These are phyloP conservation scores for Leishmania braziliensis DNA, from an alignment of 208 protist genomes.

Conservation along the genomic window DNA sequence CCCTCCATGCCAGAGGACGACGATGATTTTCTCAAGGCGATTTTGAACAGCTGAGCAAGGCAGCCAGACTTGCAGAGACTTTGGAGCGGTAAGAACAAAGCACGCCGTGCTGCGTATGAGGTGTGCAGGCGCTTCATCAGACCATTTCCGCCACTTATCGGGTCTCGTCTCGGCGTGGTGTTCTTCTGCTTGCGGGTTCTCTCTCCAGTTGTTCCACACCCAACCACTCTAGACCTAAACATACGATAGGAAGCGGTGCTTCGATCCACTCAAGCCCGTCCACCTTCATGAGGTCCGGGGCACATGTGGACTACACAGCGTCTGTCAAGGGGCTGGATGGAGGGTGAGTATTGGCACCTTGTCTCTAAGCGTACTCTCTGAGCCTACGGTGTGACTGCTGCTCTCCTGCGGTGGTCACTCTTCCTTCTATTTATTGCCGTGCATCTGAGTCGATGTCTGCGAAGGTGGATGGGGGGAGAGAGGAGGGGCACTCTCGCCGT, in stretches of 20 bases:
- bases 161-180: not conserved
- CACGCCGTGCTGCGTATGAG: not conserved
- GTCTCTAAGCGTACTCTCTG: not conserved
- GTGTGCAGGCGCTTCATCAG: not conserved
- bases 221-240: not conserved
- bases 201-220: not conserved
- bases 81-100: not conserved
- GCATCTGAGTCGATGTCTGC: not conserved
- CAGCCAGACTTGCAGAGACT: not conserved
- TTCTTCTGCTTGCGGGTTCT: not conserved
- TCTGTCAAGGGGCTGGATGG: not conserved
- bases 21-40: conserved; percentile 65
- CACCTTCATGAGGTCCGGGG: not conserved
- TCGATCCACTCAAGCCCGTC: not conserved
- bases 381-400: not conserved
- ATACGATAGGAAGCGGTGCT: not conserved
- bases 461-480: not conserved
- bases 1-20: conserved; percentile 36
- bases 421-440: not conserved
- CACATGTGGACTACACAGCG: not conserved
- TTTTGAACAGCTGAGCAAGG: conserved; percentile 53
- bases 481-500: not conserved
- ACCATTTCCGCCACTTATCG: not conserved
- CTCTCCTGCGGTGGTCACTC: not conserved
- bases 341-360: not conserved